phyloP scores from a whole-genome alignment of 495 filamentous ascomycete genomes.

The Sporormia fimetaria region DNA sequence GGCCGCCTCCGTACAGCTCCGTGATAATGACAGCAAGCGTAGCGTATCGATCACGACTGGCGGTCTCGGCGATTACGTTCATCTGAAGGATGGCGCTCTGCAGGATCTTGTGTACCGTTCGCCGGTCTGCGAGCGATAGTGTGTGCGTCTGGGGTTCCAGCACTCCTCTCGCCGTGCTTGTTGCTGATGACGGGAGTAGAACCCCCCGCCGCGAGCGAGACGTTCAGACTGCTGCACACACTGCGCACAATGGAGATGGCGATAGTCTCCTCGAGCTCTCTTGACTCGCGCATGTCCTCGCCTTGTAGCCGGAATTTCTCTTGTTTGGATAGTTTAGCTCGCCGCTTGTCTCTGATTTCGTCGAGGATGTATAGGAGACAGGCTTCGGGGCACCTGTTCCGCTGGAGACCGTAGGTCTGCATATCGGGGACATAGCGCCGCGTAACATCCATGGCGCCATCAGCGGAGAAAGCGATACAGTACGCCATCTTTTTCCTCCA shows the following conservation, averaged over 20 bases:
- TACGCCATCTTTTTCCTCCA: conserved; percentile 95
- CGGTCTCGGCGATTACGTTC: too few relatives aligned
- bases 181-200: too few relatives aligned
- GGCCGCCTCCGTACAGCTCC: too few relatives aligned
- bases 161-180: too few relatives aligned
- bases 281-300: conserved; percentile 79
- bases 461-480: conserved; percentile 91
- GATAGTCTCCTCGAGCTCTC: conserved; percentile 67
- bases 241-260: conserved; percentile 57
- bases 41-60: too few relatives aligned
- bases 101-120: too few relatives aligned
- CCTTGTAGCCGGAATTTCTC: conserved; percentile 71
- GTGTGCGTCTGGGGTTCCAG: too few relatives aligned
- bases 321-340: conserved; percentile 66
- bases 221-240: conserved; percentile 42
- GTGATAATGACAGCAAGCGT: too few relatives aligned
- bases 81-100: too few relatives aligned
- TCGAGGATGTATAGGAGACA: conserved; percentile 78
- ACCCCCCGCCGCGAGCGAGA: too few relatives aligned
- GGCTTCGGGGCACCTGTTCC: conserved; percentile 70
- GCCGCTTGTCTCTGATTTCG: conserved; percentile 74
- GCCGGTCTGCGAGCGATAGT: too few relatives aligned
- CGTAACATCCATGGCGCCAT: conserved; percentile 92
- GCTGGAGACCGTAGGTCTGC: conserved; percentile 56
- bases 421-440: conserved; percentile 84